These are phyloP conservation scores for Corrigiola litoralis DNA, from an alignment of 179 eudicot genomes.

Conservation along the genomic window DNA sequence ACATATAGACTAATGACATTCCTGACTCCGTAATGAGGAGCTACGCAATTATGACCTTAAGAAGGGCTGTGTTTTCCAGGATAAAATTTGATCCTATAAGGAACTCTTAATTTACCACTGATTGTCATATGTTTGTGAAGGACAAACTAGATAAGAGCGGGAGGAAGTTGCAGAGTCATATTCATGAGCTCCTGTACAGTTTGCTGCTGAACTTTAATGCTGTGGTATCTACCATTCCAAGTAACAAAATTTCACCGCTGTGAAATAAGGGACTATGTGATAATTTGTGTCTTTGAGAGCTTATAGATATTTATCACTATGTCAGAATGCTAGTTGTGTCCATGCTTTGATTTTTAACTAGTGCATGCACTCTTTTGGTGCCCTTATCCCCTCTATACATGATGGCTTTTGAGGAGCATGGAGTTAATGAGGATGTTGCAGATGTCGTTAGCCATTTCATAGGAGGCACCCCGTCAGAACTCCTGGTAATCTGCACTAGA, in stretches of 20 bases:
- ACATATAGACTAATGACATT: not conserved
- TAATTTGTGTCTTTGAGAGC: not conserved
- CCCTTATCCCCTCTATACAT: conserved; percentile 32
- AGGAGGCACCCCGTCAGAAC: conserved; percentile 63
- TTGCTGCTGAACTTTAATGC: conserved; percentile 46
- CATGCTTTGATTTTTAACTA: not conserved
- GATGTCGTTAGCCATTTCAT: conserved; percentile 51
- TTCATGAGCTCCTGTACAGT: conserved; percentile 32
- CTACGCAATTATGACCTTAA: not conserved
- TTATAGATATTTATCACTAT: too few species aligned
- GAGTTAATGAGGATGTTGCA: conserved; percentile 53
- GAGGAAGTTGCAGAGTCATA: conserved; percentile 45
- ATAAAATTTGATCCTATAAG: not conserved
- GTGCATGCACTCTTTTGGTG: not conserved
- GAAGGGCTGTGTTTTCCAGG: not conserved
- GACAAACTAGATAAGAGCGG: conserved; percentile 54
- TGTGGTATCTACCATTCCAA: too few species aligned
- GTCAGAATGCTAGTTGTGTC: too few species aligned
- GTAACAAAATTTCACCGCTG: too few species aligned
- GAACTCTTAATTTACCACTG: conserved; percentile 11
- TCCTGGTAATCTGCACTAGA: conserved; percentile 46
- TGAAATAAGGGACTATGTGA: conserved; percentile 3
- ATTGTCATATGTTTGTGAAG: conserved; percentile 37
- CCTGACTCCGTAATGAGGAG: not conserved
- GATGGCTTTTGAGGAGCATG: conserved; percentile 72